phyloP scores from a whole-genome alignment of 2,329 filamentous ascomycete genomes.

The Blumeriella jaapii region DNA sequence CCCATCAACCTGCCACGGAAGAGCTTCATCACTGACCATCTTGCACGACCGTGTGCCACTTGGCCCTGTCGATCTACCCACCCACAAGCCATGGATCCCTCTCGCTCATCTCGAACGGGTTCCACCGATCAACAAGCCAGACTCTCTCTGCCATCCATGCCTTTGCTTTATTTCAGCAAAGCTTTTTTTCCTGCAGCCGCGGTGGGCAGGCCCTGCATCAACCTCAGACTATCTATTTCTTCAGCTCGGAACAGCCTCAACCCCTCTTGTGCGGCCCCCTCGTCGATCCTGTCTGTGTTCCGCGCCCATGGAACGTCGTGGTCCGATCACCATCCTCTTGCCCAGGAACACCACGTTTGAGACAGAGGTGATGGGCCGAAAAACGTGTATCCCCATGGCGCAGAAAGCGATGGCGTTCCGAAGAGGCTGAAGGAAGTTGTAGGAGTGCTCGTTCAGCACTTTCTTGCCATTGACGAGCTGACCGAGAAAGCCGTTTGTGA shows the following conservation, averaged over 20 bases:
- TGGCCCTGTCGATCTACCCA: constrained; percentile 72
- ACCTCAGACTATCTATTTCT: constrained; percentile 20
- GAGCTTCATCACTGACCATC: constrained; percentile 31
- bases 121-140: constrained; percentile 53
- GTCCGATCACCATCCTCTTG: constrained; percentile 55
- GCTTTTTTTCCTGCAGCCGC: constrained; percentile 24
- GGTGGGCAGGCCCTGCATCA: constrained; percentile 23
- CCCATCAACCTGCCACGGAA: neutral
- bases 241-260: constrained; percentile 19
- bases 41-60: constrained; percentile 62
- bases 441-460: constrained; percentile 23
- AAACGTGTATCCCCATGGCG: constrained; percentile 24
- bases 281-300: constrained; percentile 51
- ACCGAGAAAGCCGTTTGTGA: constrained; percentile 23
- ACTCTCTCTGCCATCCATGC: constrained; percentile 23
- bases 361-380: constrained; percentile 72
- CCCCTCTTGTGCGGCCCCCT: constrained; percentile 23
- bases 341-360: constrained; percentile 58
- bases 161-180: constrained; percentile 26
- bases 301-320: constrained; percentile 70
- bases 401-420: constrained; percentile 16
- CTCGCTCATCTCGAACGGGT: constrained; percentile 72
- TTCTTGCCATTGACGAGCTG: constrained; percentile 22
- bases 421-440: constrained; percentile 24
- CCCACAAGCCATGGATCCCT: too few species aligned